phyloP scores from a whole-genome alignment of 169 alveolate genomes.

The Plasmodium inui region DNA sequence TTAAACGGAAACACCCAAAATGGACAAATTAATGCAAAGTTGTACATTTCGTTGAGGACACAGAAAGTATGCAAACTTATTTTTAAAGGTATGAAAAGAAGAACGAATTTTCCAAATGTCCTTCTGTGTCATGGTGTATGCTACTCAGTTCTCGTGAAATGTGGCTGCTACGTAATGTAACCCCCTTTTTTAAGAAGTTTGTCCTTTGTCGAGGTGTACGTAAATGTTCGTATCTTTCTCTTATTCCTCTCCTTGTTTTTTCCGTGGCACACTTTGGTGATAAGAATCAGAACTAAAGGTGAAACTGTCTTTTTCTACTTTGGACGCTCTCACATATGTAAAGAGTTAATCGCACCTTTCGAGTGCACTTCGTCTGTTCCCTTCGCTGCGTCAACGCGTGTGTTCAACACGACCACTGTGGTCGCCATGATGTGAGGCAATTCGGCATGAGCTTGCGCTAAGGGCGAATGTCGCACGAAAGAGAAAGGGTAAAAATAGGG shows the following conservation, averaged over 20 bases:
- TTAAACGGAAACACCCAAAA: not conserved
- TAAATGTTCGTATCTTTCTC: not conserved
- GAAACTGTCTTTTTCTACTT: not conserved
- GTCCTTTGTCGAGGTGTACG: not conserved
- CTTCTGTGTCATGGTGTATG: not conserved
- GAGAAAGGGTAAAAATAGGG: not conserved
- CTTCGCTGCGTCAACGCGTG: not conserved
- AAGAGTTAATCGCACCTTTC: not conserved
- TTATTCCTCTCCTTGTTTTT: not conserved
- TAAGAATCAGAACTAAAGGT: not conserved
- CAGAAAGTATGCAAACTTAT: not conserved
- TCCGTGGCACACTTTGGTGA: not conserved
- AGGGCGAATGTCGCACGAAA: not conserved
- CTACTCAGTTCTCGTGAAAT: not conserved
- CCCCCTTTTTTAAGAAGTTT: not conserved
- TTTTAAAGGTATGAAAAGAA: not conserved
- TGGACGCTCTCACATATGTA: not conserved
- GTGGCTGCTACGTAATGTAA: not conserved
- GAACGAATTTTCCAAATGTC: not conserved
- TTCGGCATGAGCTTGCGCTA: not conserved
- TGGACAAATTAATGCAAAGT: not conserved
- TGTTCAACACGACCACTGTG: not conserved
- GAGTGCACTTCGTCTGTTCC: not conserved
- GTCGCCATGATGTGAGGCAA: not conserved
- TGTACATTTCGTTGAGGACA: not conserved